Evolutionary conservation across 1,284 basidiomycete species (phyloP).

Genomic region (Abortiporus biennis): DNA sequence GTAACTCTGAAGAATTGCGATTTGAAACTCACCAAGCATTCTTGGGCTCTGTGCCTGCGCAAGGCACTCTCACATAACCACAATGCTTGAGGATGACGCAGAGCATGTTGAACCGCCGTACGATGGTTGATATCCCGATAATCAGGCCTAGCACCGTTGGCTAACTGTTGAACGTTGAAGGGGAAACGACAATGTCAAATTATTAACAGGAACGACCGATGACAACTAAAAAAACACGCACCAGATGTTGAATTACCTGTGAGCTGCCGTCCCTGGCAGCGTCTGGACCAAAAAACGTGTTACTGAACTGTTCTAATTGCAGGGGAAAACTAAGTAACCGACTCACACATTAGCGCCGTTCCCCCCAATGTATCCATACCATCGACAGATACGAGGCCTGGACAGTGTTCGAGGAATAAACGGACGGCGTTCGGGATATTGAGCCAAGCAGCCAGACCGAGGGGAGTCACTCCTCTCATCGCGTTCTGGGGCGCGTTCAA

Average conservation of each 20-base stretch:
- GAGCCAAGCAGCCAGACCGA: slow-evolving; percentile 71
- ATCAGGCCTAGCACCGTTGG: slow-evolving; percentile 65
- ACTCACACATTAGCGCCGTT: slow-evolving; percentile 75
- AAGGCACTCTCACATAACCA: slow-evolving; percentile 65
- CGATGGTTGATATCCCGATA: slow-evolving; percentile 62
- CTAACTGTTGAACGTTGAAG: slow-evolving; percentile 33
- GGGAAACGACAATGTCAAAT: slow-evolving; percentile 15
- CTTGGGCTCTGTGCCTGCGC: slow-evolving; percentile 50
- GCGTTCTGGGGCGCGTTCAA: slow-evolving; percentile 61
- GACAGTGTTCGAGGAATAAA: slow-evolving; percentile 51
- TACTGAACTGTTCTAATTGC: slow-evolving; percentile 12
- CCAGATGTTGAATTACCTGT: slow-evolving; percentile 56
- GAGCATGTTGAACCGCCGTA: slow-evolving; percentile 61
- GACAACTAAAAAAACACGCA: slow-evolving; percentile 31
- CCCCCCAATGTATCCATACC: slow-evolving; percentile 65
- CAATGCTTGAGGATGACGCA: slow-evolving; percentile 52
- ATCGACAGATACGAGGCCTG: slow-evolving; percentile 59
- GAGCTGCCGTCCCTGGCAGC: slow-evolving; percentile 64
- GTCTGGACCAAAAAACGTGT: slow-evolving; percentile 35
- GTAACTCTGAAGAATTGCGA: not conserved
- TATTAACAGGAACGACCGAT: slow-evolving; percentile 6
- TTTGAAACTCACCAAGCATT: slow-evolving; percentile 39
- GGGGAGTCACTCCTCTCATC: slow-evolving; percentile 65
- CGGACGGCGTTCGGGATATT: slow-evolving; percentile 52
- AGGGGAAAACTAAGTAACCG: slow-evolving; percentile 7